Percentiles rank a stretch among this genome's conserved stretches.
phyloP scores from a whole-genome alignment of 1,284 basidiomycete genomes.

The Leccinum angustisporum region DNA sequence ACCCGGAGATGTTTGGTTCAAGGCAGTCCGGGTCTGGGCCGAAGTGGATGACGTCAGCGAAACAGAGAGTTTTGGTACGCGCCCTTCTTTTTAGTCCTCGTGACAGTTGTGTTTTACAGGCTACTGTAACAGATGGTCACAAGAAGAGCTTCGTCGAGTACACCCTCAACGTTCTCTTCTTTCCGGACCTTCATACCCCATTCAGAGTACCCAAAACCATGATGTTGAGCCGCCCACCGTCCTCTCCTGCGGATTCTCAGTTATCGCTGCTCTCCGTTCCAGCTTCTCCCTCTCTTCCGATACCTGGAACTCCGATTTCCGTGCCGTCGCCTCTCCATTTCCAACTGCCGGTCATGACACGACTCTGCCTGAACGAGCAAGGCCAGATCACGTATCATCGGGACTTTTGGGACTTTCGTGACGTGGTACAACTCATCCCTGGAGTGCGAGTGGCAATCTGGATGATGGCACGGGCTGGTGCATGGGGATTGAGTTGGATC shows the following conservation, averaged over 20 bases:
- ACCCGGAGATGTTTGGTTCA: slow-evolving; percentile 44
- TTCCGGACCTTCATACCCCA: slow-evolving; percentile 44
- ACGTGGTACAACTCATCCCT: slow-evolving; percentile 66
- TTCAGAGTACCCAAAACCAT: slow-evolving; percentile 26
- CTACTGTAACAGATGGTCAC: slow-evolving; percentile 56
- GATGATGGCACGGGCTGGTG: slow-evolving; percentile 60
- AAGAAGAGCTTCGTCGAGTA: slow-evolving; percentile 71
- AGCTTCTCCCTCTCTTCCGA: slow-evolving; percentile 44
- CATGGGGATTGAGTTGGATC: slow-evolving; percentile 50
- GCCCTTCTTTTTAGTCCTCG: slow-evolving; percentile 27
- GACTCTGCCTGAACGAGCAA: slow-evolving; percentile 73
- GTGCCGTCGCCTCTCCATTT: slow-evolving; percentile 71
- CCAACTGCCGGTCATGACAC: slow-evolving; percentile 63
- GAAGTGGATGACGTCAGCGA: slow-evolving; percentile 72
- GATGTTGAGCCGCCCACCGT: slow-evolving; percentile 37
- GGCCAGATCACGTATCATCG: slow-evolving; percentile 70
- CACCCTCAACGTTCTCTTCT: slow-evolving; percentile 55
- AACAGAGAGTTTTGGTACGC: slow-evolving; percentile 73
- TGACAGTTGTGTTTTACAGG: not conserved
- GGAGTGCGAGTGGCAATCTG: slow-evolving; percentile 65
- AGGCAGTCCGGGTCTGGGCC: slow-evolving; percentile 64
- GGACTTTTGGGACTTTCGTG: slow-evolving; percentile 74
- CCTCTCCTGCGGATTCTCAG: slow-evolving; percentile 32
- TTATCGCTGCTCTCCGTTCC: slow-evolving; percentile 23
- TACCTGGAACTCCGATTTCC: slow-evolving; percentile 54